These are phyloP conservation scores for Hypoxylon fuscum DNA, from an alignment of 495 filamentous ascomycete species.

Conservation along the genomic window DNA sequence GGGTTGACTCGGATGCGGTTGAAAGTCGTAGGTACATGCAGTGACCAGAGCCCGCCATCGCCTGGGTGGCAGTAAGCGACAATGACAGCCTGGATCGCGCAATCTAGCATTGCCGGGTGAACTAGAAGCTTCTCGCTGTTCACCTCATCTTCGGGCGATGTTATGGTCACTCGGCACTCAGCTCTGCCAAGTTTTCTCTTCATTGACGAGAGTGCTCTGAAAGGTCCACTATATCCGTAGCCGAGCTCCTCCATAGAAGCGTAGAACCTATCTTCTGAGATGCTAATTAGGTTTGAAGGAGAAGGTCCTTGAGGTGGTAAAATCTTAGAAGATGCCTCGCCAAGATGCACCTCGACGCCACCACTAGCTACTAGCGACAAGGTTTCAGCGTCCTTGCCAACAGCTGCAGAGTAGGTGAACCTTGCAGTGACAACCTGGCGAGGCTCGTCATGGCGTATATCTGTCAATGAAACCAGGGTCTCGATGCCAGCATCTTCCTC, in stretches of 20 bases:
- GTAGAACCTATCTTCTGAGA: no score
- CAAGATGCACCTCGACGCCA: no score
- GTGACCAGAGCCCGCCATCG: slow-evolving; percentile 31
- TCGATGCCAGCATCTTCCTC: not conserved
- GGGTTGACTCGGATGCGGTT: not conserved
- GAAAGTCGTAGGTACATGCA: slow-evolving; percentile 34
- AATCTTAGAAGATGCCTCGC: no score
- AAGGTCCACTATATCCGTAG: slow-evolving; percentile 26
- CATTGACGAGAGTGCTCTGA: slow-evolving; percentile 2
- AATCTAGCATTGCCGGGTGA: slow-evolving; percentile 44
- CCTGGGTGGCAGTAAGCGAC: slow-evolving; percentile 33
- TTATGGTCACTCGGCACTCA: no score
- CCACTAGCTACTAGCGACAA: no score
- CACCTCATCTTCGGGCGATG: no score
- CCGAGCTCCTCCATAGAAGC: no score
- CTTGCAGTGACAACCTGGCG: no score
- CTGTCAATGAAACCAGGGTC: not conserved
- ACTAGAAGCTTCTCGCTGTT: slow-evolving; percentile 25
- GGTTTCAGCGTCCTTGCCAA: no score
- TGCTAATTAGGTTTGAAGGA: no score
- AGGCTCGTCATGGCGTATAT: not conserved
- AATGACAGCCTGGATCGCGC: slow-evolving; percentile 41
- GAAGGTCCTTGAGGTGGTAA: no score
- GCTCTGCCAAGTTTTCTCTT: slow-evolving; percentile 12
- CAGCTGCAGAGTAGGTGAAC: no score